Evolutionary conservation across 2,329 filamentous ascomycete species (phyloP), one percentile per base, ranked within the genome.

Genomic region (Cercospora sp.): DNA sequence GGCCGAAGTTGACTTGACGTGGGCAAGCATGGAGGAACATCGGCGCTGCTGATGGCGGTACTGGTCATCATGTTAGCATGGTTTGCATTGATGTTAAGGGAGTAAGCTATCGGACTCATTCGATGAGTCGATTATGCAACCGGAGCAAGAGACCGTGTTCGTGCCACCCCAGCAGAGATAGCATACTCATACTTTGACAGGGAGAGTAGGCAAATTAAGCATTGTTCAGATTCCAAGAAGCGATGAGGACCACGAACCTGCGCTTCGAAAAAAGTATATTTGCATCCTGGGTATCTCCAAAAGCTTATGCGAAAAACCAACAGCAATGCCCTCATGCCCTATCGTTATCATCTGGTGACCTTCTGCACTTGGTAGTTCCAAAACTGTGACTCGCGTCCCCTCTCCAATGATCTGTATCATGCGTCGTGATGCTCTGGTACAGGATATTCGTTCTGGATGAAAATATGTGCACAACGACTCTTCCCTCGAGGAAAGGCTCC

Each of bases 1-100:
- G 5, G n/a, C 7, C n/a, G 10, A n/a, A 64, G 33, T 9, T 64
- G 67, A 65, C 62, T 65, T 62, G 55, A n/a, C n/a, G n/a, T n/a
- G n/a, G n/a, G n/a, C n/a, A n/a, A n/a, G n/a, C n/a, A n/a, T n/a
- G n/a, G n/a, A n/a, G n/a, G n/a, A n/a, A n/a, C n/a, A n/a, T n/a
- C n/a, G n/a, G n/a, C n/a, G n/a, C n/a, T n/a, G n/a, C n/a, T n/a
- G 1, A 13, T 55, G 18, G 23, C 26, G n/a, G 6, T 12, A 2
- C 10, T 31, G 13, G 8, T 45, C 12, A 12, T 26, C 18, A 3
- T 16, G 5, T 23, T 28, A 30, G 48, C 13, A 3, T 28, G 23
- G 48, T n/a, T n/a, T n/a, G n/a, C n/a, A n/a, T n/a, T n/a, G n/a
- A n/a, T n/a, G n/a, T n/a, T n/a, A n/a, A n/a, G n/a, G n/a, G n/a